Evolutionary conservation across 495 filamentous ascomycete genomes (phyloP).

Genomic region (Penicillium robsamsonii): DNA sequence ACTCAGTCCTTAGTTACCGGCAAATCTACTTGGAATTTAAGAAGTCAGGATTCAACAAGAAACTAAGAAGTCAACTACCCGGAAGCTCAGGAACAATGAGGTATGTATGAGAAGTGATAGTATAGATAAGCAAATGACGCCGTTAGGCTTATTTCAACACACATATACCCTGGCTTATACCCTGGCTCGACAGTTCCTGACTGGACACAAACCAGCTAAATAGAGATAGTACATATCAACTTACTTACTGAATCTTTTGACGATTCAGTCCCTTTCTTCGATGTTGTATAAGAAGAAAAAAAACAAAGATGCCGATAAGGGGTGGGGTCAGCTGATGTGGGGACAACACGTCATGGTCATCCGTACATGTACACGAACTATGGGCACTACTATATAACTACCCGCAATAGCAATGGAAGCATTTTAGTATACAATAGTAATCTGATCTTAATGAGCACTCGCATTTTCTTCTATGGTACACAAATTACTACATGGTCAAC

Average conservation of each 20-base stretch:
- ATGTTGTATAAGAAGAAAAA: not conserved
- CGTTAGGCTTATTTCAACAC: not conserved
- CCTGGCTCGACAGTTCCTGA: not conserved
- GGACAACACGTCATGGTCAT: constrained; percentile 9
- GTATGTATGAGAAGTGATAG: constrained; percentile 11
- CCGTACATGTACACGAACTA: not conserved
- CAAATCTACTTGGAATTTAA: not conserved
- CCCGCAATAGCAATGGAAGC: not conserved
- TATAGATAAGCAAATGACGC: constrained; percentile 6
- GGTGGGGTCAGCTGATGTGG: constrained; percentile 12
- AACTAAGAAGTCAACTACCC: not conserved
- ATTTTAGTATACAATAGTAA: not conserved
- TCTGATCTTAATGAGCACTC: constrained; percentile 15
- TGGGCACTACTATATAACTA: not conserved
- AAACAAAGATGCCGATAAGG: constrained; percentile 12
- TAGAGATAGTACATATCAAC: not conserved
- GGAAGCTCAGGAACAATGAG: constrained; percentile 13
- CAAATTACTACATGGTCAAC: constrained; percentile 29
- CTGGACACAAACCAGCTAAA: not conserved
- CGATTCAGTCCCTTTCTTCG: not conserved
- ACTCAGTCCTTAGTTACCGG: not conserved
- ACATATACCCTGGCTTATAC: constrained; percentile 2
- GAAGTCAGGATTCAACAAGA: not conserved
- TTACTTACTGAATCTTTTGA: not conserved
- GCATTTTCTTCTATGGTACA: constrained; percentile 34